Base-by-base conservation (phyloP, 164 flowering plant genomes). In the Paratinospora sagittata region DNA sequence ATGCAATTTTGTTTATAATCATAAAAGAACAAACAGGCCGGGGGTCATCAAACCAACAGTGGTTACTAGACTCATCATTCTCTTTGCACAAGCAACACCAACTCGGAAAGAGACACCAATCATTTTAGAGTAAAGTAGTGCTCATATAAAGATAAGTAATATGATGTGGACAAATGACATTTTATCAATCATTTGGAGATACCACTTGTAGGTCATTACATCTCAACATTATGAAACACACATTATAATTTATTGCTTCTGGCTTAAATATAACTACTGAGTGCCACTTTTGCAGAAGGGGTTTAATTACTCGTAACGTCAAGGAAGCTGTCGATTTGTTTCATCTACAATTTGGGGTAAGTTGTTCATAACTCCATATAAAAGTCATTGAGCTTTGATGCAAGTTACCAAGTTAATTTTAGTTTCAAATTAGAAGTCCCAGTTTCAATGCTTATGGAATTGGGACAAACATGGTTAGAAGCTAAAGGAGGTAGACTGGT, bases 251-350 rank as follows among this genome's bases (percentile, higher is more conserved):
- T 21, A 30, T 49, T 21, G 23, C 45, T 27, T 73, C 41, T 41
- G 0, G 70, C 30, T 67, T 19, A 58, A 30, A 21, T 63, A 27
- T 57, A 65, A 71, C 68, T 37, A 11, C 45, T 37, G 14, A 24
- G 13, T 73, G 26, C 19, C 62, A 19, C 36, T 73, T 71, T 72
- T 70, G 70, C 87, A 92, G 94, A 73, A 92, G 92, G 84, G 97
- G 98, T 67, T 77, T 95, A 74, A 89, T 95, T 45, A 95, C 98
- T 69, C 93, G 98, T 55, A 95, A 95, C 80, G 85, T 90, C 57
- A 90, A 87, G 82, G 84, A 70, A 36, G 85, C 98, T 9, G 97
- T 92, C 60, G 97, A 92, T 80, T 63, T 92, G 73, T 95, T 92
- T 78, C 98, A 95, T 75, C 63, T 69, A 67, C 83, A 89, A 6